phyloP scores from a whole-genome alignment of 2,329 filamentous ascomycete genomes.

The Sporothrix dimorphospora region DNA sequence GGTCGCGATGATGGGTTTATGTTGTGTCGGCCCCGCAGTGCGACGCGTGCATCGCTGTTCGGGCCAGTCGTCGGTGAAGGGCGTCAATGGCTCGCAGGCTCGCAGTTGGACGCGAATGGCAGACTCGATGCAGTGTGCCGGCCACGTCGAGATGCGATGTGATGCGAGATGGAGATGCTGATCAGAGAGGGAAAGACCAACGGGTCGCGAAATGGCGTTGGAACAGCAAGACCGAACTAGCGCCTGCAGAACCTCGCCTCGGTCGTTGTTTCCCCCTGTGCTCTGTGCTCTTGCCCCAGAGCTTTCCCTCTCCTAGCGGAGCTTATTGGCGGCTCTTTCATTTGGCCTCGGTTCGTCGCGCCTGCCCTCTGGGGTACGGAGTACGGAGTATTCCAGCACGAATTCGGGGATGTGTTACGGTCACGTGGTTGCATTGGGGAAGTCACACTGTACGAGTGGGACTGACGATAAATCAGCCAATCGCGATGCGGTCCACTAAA shows the following conservation, averaged over 20 bases:
- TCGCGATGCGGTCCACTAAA: neutral
- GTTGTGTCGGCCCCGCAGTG: conserved; percentile 8
- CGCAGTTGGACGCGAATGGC: neutral
- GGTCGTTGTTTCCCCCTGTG: conserved; percentile 21
- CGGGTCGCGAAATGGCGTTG: neutral
- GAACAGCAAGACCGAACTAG: conserved; percentile 18
- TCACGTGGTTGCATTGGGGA: conserved; percentile 22
- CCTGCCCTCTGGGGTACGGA: conserved; percentile 19
- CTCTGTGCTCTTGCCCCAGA: conserved; percentile 17
- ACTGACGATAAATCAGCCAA: neutral
- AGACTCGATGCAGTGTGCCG: neutral
- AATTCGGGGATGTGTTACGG: neutral
- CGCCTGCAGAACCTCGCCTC: conserved; percentile 20
- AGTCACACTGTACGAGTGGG: neutral
- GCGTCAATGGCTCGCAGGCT: neutral
- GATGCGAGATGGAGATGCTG: conserved; percentile 16
- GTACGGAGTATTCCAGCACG: neutral
- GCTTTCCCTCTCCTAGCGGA: conserved; percentile 20
- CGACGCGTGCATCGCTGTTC: conserved; percentile 4
- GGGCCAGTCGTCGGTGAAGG: neutral
- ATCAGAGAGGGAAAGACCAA: conserved; percentile 7
- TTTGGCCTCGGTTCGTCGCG: conserved; percentile 31
- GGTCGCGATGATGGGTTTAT: neutral
- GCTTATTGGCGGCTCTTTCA: conserved; percentile 24
- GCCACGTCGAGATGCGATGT: conserved; percentile 24